Conservation (phyloP, 345 rosid species). For the Corymbia maculata region DNA sequence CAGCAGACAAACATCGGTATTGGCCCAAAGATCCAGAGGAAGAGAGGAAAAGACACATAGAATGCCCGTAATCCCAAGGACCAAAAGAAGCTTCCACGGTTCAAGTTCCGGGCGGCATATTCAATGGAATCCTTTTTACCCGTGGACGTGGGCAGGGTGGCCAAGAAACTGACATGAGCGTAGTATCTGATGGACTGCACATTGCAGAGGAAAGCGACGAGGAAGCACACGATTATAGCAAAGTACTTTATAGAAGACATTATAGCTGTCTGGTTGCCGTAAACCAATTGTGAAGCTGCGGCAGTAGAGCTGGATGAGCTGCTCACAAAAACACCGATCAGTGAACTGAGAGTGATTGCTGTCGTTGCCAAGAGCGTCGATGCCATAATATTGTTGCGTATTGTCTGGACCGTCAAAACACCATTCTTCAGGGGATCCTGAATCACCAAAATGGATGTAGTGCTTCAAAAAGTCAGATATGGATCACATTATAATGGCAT, state of each 20-base stretch:
- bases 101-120: constrained; percentile 71
- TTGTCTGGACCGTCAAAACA: constrained; percentile 72
- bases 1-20: constrained; percentile 85
- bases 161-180: constrained; percentile 78
- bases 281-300: constrained; percentile 28
- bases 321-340: constrained; percentile 76
- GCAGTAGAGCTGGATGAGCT: constrained; percentile 43
- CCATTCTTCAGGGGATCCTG: constrained; percentile 95
- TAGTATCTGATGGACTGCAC: constrained; percentile 90
- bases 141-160: constrained; percentile 50
- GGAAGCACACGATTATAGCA: constrained; percentile 72
- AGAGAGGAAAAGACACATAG: constrained; percentile 81
- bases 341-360: constrained; percentile 85
- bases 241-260: constrained; percentile 76
- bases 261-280: constrained; percentile 48
- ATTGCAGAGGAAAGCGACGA: constrained; percentile 84
- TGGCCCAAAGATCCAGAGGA: constrained; percentile 88
- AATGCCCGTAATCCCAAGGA: constrained; percentile 84
- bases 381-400: constrained; percentile 97
- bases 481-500: not conserved
- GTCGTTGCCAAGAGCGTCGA: constrained; percentile 90
- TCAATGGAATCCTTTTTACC: constrained; percentile 48
- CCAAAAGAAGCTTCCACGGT: constrained; percentile 89
- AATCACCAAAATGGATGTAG: not conserved
- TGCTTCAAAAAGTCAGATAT: not conserved